A percentile compares a stretch with the other conserved stretches of the same genome.
phyloP scores from a whole-genome alignment of 305 asterid species.

The Fraxinus floribunda region DNA sequence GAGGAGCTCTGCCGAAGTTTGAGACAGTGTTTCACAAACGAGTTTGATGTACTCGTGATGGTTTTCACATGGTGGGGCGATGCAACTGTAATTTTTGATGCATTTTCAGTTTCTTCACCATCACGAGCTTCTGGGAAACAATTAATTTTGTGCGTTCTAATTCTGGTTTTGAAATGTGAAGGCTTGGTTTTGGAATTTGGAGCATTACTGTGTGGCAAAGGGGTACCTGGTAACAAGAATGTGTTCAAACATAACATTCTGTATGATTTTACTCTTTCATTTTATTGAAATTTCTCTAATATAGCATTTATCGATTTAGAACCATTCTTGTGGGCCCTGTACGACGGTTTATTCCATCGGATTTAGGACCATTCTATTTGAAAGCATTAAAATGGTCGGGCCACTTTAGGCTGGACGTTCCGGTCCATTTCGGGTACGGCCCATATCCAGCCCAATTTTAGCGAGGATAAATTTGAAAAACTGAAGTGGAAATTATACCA shows the following conservation, averaged over 20 bases:
- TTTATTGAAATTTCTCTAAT: background rate
- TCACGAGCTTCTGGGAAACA: slow-evolving; percentile 23
- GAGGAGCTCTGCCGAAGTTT: slow-evolving; percentile 83
- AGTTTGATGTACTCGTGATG: slow-evolving; percentile 85
- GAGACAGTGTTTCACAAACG: slow-evolving; percentile 84
- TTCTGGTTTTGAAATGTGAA: slow-evolving; percentile 17
- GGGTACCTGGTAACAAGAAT: slow-evolving; percentile 26
- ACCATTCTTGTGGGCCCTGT: too few species aligned
- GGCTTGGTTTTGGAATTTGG: slow-evolving; percentile 22
- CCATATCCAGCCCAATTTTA: background rate
- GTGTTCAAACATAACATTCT: slow-evolving; percentile 41
- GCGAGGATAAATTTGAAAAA: too few species aligned
- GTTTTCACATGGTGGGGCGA: slow-evolving; percentile 50
- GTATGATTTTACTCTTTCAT: background rate
- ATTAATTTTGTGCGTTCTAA: slow-evolving; percentile 13
- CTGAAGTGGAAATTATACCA: too few species aligned
- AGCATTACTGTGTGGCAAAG: slow-evolving; percentile 10
- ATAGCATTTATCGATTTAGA: background rate
- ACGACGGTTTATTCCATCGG: too few species aligned
- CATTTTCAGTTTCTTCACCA: slow-evolving; percentile 24
- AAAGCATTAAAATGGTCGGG: background rate
- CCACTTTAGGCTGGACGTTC: background rate
- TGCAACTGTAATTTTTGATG: slow-evolving; percentile 30
- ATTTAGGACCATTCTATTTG: background rate
- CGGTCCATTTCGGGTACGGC: background rate